A percentile compares a stretch with the other conserved stretches of the same genome.
phyloP scores from a whole-genome alignment of 2,329 filamentous ascomycete species.

The Pseudopyricularia cyperi region DNA sequence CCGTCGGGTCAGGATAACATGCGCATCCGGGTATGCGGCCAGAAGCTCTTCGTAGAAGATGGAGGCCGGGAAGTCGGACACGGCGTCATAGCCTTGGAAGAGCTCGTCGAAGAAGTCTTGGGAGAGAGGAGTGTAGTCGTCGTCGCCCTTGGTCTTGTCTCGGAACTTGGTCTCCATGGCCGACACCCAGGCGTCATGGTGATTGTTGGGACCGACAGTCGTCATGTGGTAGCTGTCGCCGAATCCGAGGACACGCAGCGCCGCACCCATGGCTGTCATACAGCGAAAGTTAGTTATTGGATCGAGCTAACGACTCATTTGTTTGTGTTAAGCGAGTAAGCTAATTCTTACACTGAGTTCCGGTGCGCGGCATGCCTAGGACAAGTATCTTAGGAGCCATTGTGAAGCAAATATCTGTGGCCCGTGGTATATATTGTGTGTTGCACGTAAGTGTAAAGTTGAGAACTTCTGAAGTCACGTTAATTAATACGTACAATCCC shows the following conservation, averaged over 20 bases:
- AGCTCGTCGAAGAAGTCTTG: constrained; percentile 44
- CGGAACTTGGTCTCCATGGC: constrained; percentile 42
- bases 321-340: no score
- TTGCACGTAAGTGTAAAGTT: no score
- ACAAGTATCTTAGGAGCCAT: background rate
- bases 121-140: constrained; percentile 36
- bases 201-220: constrained; percentile 56
- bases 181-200: constrained; percentile 58
- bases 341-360: constrained; percentile 1
- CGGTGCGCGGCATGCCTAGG: background rate
- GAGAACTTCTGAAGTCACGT: no score
- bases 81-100: constrained; percentile 5
- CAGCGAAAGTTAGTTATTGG: no score
- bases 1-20: constrained; percentile 25
- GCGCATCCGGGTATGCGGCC: constrained; percentile 26
- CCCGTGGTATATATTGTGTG: background rate
- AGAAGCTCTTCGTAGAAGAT: constrained; percentile 1
- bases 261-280: constrained; percentile 48
- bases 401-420: background rate
- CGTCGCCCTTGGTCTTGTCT: no score
- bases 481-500: no score
- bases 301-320: no score
- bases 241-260: constrained; percentile 53
- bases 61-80: constrained; percentile 8
- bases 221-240: constrained; percentile 64